Percentiles rank a stretch among this genome's conserved stretches.
Conservation (phyloP, 306 rosid species). For the Arachis hypogaea region DNA sequence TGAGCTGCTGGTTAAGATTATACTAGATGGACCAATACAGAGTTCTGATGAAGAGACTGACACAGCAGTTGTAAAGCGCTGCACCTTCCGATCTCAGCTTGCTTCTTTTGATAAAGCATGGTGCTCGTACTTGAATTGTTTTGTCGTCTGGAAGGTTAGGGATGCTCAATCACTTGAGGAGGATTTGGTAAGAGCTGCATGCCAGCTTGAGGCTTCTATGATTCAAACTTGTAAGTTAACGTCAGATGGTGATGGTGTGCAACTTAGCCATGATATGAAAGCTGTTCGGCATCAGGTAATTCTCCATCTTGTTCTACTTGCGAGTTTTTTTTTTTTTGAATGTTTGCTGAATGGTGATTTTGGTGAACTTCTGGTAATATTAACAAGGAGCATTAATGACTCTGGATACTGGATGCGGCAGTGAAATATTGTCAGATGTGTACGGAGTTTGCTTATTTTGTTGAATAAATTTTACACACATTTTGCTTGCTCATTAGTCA, state of each 20-base stretch:
- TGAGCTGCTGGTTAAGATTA: conserved; percentile 70
- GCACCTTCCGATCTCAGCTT: conserved; percentile 86
- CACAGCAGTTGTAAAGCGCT: conserved; percentile 50
- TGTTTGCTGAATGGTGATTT: neutral
- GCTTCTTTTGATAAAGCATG: conserved; percentile 88
- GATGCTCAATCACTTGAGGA: conserved; percentile 85
- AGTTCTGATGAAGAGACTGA: conserved; percentile 65
- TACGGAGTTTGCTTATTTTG: conserved; percentile 4
- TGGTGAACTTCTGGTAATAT: neutral
- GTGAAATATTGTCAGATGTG: conserved; percentile 22
- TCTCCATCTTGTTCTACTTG: conserved; percentile 16
- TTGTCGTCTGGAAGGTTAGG: conserved; percentile 89
- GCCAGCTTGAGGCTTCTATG: conserved; percentile 97
- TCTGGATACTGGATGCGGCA: neutral
- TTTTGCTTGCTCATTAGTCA: conserved; percentile 12
- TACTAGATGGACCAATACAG: conserved; percentile 69
- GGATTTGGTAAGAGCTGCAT: conserved; percentile 97
- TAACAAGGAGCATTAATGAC: conserved; percentile 20
- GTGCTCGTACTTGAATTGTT: conserved; percentile 90
- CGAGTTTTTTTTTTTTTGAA: conserved; percentile 18
- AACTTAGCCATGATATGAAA: conserved; percentile 87
- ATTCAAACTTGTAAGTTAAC: conserved; percentile 90
- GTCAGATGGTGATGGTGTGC: conserved; percentile 56
- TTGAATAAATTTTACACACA: neutral
- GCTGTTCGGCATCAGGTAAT: conserved; percentile 90